These are phyloP conservation scores for Pseudohyphozyma bogoriensis DNA, from an alignment of 768 basidiomycete genomes.

Conservation along the genomic window DNA sequence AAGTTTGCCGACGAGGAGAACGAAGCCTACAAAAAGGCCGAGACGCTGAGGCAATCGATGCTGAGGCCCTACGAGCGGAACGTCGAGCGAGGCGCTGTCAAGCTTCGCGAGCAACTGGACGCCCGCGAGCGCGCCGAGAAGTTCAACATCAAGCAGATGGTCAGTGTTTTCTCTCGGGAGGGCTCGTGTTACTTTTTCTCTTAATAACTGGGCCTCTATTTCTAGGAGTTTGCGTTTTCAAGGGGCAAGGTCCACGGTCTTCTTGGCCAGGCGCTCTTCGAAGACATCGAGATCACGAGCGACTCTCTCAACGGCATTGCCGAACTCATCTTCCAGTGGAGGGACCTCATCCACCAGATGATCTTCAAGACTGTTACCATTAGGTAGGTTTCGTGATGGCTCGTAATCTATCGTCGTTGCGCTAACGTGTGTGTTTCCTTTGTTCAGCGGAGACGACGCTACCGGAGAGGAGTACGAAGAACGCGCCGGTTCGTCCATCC, in stretches of 20 bases:
- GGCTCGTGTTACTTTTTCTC: too few relatives aligned
- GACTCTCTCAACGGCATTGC: conserved; percentile 27
- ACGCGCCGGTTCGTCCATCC: too few relatives aligned
- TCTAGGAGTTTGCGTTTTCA: conserved; percentile 13
- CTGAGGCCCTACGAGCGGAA: conserved; percentile 8
- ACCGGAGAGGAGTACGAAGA: conserved; percentile 31
- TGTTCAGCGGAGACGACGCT: conserved; percentile 23
- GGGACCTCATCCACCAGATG: conserved; percentile 21
- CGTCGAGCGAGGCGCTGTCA: background rate
- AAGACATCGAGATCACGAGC: conserved; percentile 11
- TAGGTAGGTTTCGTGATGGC: too few relatives aligned
- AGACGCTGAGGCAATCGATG: conserved; percentile 21
- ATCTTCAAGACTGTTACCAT: conserved; percentile 9
- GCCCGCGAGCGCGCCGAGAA: background rate
- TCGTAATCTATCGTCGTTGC: background rate
- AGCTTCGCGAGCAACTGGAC: background rate
- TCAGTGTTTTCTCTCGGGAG: too few relatives aligned
- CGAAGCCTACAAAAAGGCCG: conserved; percentile 22
- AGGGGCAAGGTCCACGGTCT: conserved; percentile 13
- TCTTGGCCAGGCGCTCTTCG: conserved; percentile 7
- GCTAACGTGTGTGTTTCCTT: background rate
- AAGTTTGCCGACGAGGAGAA: conserved; percentile 23
- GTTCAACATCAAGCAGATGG: conserved; percentile 1
- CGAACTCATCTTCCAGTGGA: conserved; percentile 26
- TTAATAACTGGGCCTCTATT: too few relatives aligned